Conservation (phyloP, 2,329 filamentous ascomycete genomes). For the Rugonectria rugulosa region DNA sequence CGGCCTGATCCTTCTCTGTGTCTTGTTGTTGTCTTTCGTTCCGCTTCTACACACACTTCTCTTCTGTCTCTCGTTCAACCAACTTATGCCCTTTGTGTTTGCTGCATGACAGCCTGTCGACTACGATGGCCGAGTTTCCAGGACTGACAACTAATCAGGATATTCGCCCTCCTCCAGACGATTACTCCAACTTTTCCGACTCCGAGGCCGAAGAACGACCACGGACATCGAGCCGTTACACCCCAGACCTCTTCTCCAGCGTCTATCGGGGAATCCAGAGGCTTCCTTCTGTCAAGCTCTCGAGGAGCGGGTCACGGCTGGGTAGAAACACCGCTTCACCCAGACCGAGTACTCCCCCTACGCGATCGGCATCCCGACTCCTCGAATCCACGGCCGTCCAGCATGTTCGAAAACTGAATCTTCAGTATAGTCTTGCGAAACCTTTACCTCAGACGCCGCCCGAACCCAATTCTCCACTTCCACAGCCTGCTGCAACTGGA, state of each 20-base stretch:
- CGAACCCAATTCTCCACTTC: conserved; percentile 33
- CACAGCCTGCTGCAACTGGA: conserved; percentile 41
- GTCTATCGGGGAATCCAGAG: conserved; percentile 61
- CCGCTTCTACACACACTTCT: neutral
- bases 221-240: conserved; percentile 40
- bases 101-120: conserved; percentile 14
- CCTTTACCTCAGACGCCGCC: conserved; percentile 62
- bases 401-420: conserved; percentile 62
- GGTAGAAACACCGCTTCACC: conserved; percentile 40
- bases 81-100: conserved; percentile 26
- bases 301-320: conserved; percentile 54
- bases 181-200: conserved; percentile 53
- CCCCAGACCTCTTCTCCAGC: conserved; percentile 58
- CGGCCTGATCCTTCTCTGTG: neutral
- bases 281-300: conserved; percentile 52
- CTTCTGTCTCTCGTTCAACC: neutral
- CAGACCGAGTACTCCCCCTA: conserved; percentile 27
- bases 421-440: conserved; percentile 65
- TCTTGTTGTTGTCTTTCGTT: neutral
- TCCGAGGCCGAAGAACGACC: conserved; percentile 52
- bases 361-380: conserved; percentile 24
- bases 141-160: conserved; percentile 45
- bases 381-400: conserved; percentile 40
- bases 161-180: conserved; percentile 32
- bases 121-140: conserved; percentile 39